Evolutionary conservation across 331 rosid genomes (phyloP).

Genomic region (Acacia concinna): DNA sequence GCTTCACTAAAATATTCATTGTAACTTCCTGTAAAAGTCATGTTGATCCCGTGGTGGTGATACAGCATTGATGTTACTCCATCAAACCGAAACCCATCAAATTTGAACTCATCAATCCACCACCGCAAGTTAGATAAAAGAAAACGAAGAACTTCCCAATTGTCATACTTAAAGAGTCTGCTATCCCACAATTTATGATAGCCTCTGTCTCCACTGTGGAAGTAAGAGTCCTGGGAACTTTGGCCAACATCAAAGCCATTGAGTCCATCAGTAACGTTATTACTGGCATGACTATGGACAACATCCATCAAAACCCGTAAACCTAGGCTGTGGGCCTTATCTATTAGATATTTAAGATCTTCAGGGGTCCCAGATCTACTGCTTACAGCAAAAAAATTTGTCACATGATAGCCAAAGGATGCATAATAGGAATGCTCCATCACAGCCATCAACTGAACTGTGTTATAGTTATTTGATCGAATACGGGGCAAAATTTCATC

Average conservation of each 20-base stretch:
- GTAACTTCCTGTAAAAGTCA: slow-evolving; percentile 76
- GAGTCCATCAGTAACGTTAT: slow-evolving; percentile 88
- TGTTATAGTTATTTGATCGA: slow-evolving; percentile 80
- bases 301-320: slow-evolving; percentile 86
- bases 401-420: slow-evolving; percentile 92
- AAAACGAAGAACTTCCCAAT: slow-evolving; percentile 99
- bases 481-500: slow-evolving; percentile 87
- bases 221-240: slow-evolving; percentile 84
- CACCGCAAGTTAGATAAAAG: slow-evolving; percentile 88
- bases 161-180: slow-evolving; percentile 86
- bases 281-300: slow-evolving; percentile 97
- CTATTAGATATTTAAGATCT: slow-evolving; percentile 90
- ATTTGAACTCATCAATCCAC: slow-evolving; percentile 92
- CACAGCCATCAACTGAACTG: slow-evolving; percentile 96
- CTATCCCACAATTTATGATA: slow-evolving; percentile 96
- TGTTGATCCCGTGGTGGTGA: slow-evolving; percentile 92
- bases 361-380: slow-evolving; percentile 97
- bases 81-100: slow-evolving; percentile 97
- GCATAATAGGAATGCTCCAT: slow-evolving; percentile 99
- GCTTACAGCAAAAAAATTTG: slow-evolving; percentile 91
- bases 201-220: slow-evolving; percentile 85
- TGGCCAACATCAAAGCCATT: slow-evolving; percentile 98
- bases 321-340: slow-evolving; percentile 91
- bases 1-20: slow-evolving; percentile 82
- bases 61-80: slow-evolving; percentile 96